Evolutionary conservation across 176 grass and related monocot species (phyloP).

Genomic region (maize (Zea mays)): DNA sequence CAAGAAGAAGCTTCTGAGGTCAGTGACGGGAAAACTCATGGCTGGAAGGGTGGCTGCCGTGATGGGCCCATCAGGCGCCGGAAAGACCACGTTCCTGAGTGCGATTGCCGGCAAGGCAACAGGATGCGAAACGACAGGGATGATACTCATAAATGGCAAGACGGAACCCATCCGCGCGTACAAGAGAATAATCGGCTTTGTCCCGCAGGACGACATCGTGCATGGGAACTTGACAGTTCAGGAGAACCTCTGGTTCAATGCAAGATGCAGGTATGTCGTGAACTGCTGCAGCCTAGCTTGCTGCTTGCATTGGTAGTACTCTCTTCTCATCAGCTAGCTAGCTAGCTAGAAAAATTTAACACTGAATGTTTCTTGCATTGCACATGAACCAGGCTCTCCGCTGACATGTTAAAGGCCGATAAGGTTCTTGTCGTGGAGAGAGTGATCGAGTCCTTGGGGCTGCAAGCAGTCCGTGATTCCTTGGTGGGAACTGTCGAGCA

Average conservation of each 20-base stretch:
- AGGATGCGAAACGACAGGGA: slow-evolving; percentile 60
- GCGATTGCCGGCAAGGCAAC: slow-evolving; percentile 85
- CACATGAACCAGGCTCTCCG: slow-evolving; percentile 58
- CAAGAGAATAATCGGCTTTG: slow-evolving; percentile 95
- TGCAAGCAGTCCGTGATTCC: slow-evolving; percentile 80
- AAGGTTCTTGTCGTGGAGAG: slow-evolving; percentile 92
- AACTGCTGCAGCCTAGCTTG: neutral
- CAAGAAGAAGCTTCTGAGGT: slow-evolving; percentile 76
- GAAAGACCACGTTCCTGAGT: slow-evolving; percentile 88
- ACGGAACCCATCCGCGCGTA: slow-evolving; percentile 75
- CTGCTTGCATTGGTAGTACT: neutral
- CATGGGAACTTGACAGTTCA: slow-evolving; percentile 95
- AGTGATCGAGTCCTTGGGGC: slow-evolving; percentile 77
- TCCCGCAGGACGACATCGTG: slow-evolving; percentile 93
- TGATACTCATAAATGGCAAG: slow-evolving; percentile 81
- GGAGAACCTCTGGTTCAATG: slow-evolving; percentile 95
- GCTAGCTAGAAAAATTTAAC: neutral
- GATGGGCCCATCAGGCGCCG: slow-evolving; percentile 92
- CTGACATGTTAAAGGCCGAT: slow-evolving; percentile 81
- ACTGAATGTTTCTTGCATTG: slow-evolving; percentile 5
- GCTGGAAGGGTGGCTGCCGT: slow-evolving; percentile 80
- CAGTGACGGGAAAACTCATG: slow-evolving; percentile 80
- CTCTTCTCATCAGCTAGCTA: neutral
- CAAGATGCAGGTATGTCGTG: slow-evolving; percentile 69
- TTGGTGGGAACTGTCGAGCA: slow-evolving; percentile 87